Conservation (phyloP, 345 rosid genomes). For the Lagerstroemia speciosa region DNA sequence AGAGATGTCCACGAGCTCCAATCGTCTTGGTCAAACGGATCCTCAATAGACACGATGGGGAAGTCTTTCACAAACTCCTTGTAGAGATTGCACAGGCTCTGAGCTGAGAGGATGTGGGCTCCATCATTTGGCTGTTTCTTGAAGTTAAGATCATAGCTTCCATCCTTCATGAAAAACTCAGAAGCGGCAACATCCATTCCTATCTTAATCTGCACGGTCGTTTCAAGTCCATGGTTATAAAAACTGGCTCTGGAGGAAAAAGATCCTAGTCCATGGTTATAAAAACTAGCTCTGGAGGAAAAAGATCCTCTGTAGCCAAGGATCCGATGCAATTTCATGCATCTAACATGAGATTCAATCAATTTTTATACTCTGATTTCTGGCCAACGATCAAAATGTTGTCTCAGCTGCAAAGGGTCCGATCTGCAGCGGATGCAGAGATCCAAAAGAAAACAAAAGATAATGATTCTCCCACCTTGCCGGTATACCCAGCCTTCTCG, state of each 20-base stretch:
- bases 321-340: neutral
- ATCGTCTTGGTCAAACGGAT: conserved; percentile 98
- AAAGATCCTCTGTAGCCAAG: neutral
- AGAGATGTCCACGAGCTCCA: conserved; percentile 92
- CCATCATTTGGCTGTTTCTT: conserved; percentile 96
- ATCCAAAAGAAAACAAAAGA: neutral
- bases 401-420: neutral
- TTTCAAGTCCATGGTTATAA: conserved; percentile 8
- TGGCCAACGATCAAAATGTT: neutral
- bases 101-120: conserved; percentile 68
- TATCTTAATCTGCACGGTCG: conserved; percentile 66
- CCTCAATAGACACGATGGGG: conserved; percentile 89
- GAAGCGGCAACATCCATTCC: conserved; percentile 99
- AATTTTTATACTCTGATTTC: no score
- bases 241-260: no score
- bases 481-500: conserved; percentile 90
- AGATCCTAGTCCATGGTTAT: no score
- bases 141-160: conserved; percentile 82
- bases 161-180: conserved; percentile 77
- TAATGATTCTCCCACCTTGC: conserved; percentile 41
- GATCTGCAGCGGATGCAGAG: neutral
- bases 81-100: conserved; percentile 72
- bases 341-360: neutral
- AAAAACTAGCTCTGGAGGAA: no score
- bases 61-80: conserved; percentile 78